These are phyloP conservation scores for Fusarium virguliforme DNA, from an alignment of 2,329 filamentous ascomycete genomes.

Conservation along the genomic window DNA sequence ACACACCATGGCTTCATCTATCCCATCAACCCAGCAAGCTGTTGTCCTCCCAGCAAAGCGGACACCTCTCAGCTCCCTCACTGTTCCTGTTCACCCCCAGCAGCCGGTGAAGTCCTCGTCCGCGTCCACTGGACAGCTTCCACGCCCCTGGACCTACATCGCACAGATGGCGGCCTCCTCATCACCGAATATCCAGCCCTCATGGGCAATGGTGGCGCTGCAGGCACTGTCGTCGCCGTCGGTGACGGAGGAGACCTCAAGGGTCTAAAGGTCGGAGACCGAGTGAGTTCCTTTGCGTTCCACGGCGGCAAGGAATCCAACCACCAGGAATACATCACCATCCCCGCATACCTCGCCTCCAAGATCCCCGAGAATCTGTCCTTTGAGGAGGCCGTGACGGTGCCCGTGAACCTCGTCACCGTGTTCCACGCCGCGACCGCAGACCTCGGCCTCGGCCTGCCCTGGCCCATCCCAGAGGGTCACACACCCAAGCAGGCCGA, in stretches of 20 bases:
- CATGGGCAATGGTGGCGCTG: constrained; percentile 66
- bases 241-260: constrained; percentile 60
- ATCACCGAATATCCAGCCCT: constrained; percentile 65
- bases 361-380: constrained; percentile 62
- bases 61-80: constrained; percentile 69
- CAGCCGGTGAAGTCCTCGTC: constrained; percentile 66
- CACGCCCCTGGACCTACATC: constrained; percentile 74
- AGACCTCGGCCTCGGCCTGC: constrained; percentile 69
- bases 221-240: constrained; percentile 68
- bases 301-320: constrained; percentile 64
- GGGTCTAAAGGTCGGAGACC: constrained; percentile 67
- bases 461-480: constrained; percentile 68
- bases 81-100: constrained; percentile 60
- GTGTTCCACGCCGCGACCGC: constrained; percentile 68
- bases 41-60: constrained; percentile 71
- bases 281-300: constrained; percentile 71
- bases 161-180: constrained; percentile 72
- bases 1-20: constrained; percentile 48
- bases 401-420: constrained; percentile 73
- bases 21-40: constrained; percentile 76
- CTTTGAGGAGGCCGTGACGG: constrained; percentile 65
- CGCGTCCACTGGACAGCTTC: constrained; percentile 73
- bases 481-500: constrained; percentile 58
- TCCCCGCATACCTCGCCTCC: constrained; percentile 65
- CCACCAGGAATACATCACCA: constrained; percentile 70